Percentiles rank a stretch among this genome's conserved stretches.
These are phyloP conservation scores for Diphasiastrum complanatum DNA, from an alignment of 83 land plant genomes.

Conservation along the genomic window DNA sequence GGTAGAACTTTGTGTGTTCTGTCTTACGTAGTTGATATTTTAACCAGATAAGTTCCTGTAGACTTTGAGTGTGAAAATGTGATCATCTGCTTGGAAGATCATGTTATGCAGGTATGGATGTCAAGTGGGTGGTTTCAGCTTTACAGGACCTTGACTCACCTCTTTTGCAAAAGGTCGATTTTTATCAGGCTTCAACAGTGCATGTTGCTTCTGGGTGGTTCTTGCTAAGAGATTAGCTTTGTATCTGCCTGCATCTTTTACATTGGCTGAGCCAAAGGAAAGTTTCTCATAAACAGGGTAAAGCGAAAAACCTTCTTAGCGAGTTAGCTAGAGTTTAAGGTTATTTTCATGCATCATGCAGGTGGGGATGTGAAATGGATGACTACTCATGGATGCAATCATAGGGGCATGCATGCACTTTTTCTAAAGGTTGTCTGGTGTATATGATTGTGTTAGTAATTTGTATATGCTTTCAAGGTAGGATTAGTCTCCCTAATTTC, in stretches of 20 bases:
- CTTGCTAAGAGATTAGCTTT: not conserved
- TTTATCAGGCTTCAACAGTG: not conserved
- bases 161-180: constrained; percentile 69
- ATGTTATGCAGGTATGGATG: constrained; percentile 91
- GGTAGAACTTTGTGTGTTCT: too few species aligned
- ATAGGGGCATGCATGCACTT: constrained; percentile 45
- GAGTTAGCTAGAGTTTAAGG: constrained; percentile 1
- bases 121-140: constrained; percentile 88
- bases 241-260: not conserved
- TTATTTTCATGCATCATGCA: constrained; percentile 30
- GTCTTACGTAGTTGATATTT: not conserved
- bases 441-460: not conserved
- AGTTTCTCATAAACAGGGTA: not conserved
- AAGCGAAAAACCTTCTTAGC: not conserved
- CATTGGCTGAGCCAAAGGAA: not conserved
- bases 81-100: not conserved
- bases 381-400: constrained; percentile 23
- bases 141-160: constrained; percentile 68
- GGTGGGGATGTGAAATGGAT: constrained; percentile 89
- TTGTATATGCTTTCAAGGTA: too few species aligned
- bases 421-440: constrained; percentile 17
- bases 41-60: not conserved
- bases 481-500: too few species aligned
- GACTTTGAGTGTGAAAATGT: not conserved
- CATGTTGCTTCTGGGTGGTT: not conserved